phyloP scores from a whole-genome alignment of 2,329 filamentous ascomycete genomes.

The Aspergillus awamori region DNA sequence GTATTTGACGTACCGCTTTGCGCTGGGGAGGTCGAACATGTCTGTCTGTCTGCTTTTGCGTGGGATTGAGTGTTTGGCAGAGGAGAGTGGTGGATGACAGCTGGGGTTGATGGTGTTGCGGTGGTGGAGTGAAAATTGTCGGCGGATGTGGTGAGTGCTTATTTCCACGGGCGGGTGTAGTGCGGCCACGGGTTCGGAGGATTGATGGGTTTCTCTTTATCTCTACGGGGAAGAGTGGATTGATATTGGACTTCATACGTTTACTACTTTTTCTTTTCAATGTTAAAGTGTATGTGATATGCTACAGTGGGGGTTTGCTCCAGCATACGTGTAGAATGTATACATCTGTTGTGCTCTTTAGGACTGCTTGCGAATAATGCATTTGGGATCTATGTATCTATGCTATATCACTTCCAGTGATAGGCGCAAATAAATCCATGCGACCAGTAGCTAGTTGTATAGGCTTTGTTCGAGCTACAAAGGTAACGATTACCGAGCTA shows the following conservation, averaged over 20 bases:
- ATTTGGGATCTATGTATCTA: not conserved
- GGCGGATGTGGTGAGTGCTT: conserved; percentile 1
- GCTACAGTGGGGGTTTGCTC: too few relatives aligned
- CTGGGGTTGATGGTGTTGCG: not conserved
- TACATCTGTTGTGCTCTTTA: not conserved
- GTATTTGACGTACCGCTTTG: conserved; percentile 36
- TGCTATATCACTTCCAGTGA: not conserved
- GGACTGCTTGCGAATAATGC: not conserved
- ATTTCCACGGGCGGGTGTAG: conserved; percentile 8
- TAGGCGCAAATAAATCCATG: not conserved
- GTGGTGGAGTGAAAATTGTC: conserved; percentile 13
- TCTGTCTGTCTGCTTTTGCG: not conserved
- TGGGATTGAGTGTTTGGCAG: not conserved
- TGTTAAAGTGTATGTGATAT: too few relatives aligned
- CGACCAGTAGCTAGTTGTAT: not conserved
- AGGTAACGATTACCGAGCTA: too few relatives aligned
- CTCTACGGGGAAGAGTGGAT: not conserved
- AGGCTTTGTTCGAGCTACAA: too few relatives aligned
- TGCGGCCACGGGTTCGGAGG: conserved; percentile 23
- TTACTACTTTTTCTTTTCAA: not conserved
- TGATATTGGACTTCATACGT: not conserved
- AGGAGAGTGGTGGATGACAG: not conserved
- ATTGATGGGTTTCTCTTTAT: not conserved
- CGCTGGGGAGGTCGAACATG: conserved; percentile 43
- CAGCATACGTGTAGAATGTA: too few relatives aligned